Base-by-base conservation (phyloP, 2,329 filamentous ascomycete genomes). In the Cladophialophora immunda region DNA sequence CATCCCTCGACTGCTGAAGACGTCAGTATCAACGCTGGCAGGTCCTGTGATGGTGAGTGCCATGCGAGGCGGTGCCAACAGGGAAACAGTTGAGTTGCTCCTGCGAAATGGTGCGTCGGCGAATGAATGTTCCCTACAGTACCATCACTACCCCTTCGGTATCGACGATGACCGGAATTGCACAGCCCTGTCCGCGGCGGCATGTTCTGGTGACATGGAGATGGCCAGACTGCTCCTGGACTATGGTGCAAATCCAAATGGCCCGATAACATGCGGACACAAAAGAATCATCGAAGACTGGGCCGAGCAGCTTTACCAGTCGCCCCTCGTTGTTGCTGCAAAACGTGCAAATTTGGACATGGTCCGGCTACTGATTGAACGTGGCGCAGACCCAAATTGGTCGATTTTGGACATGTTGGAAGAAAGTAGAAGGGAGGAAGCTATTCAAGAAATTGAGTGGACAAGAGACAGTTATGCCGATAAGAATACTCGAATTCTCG, bases 221-320 rank as follows among this genome's bases (percentile, higher is more conserved):
- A 47, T 56, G 47, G 52, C 47, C 25, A 7, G 47, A 25, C 62
- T 58, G 17, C 62, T 58, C 4, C 62, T 59, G 32, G 17, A 62
- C n/a, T 45, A 62, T 19, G 38, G 38, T 5, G 60, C 60, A 2
- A 41, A 62, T 32, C 52, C 52, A 6, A 62, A 58, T 38, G 53
- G 34, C 4, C 25, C 36, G 29, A 25, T 64, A n/a, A n/a, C 29
- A 36, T 4, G 17, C 11, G 11, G 19, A 19, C 30, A 22, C 13
- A n/a, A 32, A n/a, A n/a, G n/a, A 6, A 13, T 60, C 45, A 34
- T 61, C 17, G 1, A 17, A 27, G 30, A 36, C 22, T 61, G 9
- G 27, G n/a, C 29, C 13, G 11, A 38, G 34, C 27, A 7, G 27
- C 15, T 61, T 11, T 54, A 36, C 45, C 32, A 29, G 11, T 36